phyloP scores from a whole-genome alignment of 2,329 filamentous ascomycete genomes.

The Ophiostoma sp. region DNA sequence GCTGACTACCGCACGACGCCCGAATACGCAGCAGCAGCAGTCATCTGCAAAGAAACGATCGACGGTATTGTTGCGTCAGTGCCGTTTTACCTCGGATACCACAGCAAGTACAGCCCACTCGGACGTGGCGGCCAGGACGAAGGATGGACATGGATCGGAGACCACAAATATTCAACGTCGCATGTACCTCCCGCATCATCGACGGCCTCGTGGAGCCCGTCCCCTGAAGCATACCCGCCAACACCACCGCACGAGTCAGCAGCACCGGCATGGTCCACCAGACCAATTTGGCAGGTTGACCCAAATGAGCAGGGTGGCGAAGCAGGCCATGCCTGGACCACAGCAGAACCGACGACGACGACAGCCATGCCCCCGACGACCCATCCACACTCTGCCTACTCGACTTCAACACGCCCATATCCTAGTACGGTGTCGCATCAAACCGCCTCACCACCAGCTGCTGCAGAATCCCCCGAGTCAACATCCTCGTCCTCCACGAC shows the following conservation, averaged over 20 bases:
- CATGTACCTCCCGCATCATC: background rate
- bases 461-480: background rate
- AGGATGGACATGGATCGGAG: background rate
- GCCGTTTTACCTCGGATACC: constrained; percentile 52
- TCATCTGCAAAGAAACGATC: constrained; percentile 48
- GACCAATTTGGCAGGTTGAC: background rate
- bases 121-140: background rate
- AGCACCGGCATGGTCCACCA: background rate
- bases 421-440: background rate
- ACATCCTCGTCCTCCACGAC: background rate
- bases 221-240: background rate
- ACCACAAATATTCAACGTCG: background rate
- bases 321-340: background rate
- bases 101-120: background rate
- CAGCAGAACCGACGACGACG: background rate
- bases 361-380: background rate
- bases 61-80: constrained; percentile 56
- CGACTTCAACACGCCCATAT: background rate
- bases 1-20: constrained; percentile 58
- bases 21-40: constrained; percentile 52
- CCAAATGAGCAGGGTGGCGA: background rate
- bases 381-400: background rate
- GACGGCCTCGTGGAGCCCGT: background rate
- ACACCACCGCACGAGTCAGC: constrained; percentile 1
- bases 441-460: background rate